Evolutionary conservation across 192 early-diverging fungal species (phyloP).

Genomic region (Lunasporangiospora selenospora): DNA sequence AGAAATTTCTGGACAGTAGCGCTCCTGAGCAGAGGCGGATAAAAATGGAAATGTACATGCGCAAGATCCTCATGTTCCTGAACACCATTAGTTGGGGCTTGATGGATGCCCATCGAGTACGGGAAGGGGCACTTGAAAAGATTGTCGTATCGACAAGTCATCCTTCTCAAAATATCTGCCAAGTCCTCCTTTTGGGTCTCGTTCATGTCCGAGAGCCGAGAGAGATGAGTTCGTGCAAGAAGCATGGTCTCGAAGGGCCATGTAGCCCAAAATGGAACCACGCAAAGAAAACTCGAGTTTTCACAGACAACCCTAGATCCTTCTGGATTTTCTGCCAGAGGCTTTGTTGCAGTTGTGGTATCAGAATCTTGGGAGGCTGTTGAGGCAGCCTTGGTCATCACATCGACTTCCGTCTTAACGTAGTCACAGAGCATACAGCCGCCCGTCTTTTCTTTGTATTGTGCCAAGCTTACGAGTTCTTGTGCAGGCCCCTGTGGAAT

Average conservation of each 20-base stretch:
- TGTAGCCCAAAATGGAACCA: conserved; percentile 96
- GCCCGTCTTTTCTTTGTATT: conserved; percentile 58
- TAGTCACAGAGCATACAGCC: conserved; percentile 90
- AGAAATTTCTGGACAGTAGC: conserved; percentile 94
- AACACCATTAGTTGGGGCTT: conserved; percentile 71
- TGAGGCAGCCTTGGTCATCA: not conserved
- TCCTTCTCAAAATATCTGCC: conserved; percentile 75
- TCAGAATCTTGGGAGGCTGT: conserved; percentile 1
- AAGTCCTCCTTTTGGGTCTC: conserved; percentile 64
- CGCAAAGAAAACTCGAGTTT: conserved; percentile 80
- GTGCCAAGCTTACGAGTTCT: conserved; percentile 71
- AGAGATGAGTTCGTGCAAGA: conserved; percentile 69
- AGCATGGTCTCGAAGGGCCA: conserved; percentile 98
- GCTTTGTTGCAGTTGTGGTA: not conserved
- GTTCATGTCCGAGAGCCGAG: conserved; percentile 58
- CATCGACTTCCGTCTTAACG: conserved; percentile 68
- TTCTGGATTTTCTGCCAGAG: conserved; percentile 41
- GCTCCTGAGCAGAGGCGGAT: conserved; percentile 91
- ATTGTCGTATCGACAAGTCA: conserved; percentile 93
- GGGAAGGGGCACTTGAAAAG: conserved; percentile 92
- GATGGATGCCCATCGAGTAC: conserved; percentile 97
- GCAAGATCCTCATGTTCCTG: conserved; percentile 56
- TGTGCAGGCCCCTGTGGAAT: conserved; percentile 82
- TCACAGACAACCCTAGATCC: conserved; percentile 76
- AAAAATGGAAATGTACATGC: conserved; percentile 95